Evolutionary conservation across 2,329 filamentous ascomycete species (phyloP).

Genomic region (Fusarium caatingaense): DNA sequence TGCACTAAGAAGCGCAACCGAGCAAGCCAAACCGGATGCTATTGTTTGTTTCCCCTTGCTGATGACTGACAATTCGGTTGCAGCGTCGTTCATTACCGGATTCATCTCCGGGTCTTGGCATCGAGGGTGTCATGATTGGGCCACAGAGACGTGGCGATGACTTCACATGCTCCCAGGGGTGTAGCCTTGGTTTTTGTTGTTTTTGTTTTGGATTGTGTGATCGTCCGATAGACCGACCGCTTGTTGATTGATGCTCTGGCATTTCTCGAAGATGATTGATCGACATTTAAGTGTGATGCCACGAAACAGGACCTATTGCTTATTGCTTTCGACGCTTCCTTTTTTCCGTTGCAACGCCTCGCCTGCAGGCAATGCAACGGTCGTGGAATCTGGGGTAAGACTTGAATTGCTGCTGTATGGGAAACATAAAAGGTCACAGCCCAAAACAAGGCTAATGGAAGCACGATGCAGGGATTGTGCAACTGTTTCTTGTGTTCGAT

Average conservation of each 20-base stretch:
- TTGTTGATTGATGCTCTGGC: slow-evolving; percentile 15
- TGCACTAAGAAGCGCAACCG: not conserved
- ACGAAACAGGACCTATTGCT: not conserved
- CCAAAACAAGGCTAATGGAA: slow-evolving; percentile 21
- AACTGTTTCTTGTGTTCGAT: slow-evolving; percentile 19
- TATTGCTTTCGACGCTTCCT: not conserved
- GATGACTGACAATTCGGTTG: slow-evolving; percentile 19
- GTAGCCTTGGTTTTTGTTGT: slow-evolving; percentile 18
- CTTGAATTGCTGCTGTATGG: not conserved
- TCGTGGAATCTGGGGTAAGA: slow-evolving; percentile 37
- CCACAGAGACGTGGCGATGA: slow-evolving; percentile 41
- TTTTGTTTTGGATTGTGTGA: slow-evolving; percentile 27
- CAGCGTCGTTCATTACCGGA: slow-evolving; percentile 38
- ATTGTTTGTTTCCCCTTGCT: slow-evolving; percentile 5
- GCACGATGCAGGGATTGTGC: slow-evolving; percentile 34
- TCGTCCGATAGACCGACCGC: slow-evolving; percentile 16
- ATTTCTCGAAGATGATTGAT: not conserved
- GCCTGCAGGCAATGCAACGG: slow-evolving; percentile 10
- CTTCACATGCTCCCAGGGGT: slow-evolving; percentile 39
- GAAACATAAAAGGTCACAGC: not conserved
- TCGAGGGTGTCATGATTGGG: slow-evolving; percentile 37
- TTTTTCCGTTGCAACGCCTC: slow-evolving; percentile 5
- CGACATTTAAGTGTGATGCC: not conserved
- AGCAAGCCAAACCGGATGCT: not conserved
- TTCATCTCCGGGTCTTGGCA: slow-evolving; percentile 34